A percentile compares a stretch with the other conserved stretches of the same genome.
Evolutionary conservation across 2,329 filamentous ascomycete genomes (phyloP).

Genomic region (Monilinia laxa): DNA sequence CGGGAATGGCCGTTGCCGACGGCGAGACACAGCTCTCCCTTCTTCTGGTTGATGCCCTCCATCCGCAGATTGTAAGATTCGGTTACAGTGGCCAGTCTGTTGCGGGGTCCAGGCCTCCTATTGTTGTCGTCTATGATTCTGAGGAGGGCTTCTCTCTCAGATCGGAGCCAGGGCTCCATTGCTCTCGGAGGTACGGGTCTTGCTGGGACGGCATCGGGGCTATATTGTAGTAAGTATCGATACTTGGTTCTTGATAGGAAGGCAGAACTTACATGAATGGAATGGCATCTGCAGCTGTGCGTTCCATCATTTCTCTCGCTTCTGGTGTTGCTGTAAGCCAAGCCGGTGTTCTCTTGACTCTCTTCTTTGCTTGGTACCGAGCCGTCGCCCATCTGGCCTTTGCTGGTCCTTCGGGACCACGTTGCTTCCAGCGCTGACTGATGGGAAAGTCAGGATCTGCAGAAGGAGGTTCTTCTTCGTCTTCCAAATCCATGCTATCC

Average conservation of each 20-base stretch:
- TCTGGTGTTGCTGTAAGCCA: neutral
- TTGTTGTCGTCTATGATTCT: neutral
- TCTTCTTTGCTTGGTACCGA: neutral
- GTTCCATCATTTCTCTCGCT: neutral
- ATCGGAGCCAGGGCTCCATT: neutral
- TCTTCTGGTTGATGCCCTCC: neutral
- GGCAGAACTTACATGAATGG: neutral
- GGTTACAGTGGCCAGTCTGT: neutral
- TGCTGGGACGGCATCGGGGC: neutral
- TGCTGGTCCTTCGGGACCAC: neutral
- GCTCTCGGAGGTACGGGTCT: neutral
- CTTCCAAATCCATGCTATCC: neutral
- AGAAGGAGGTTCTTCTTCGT: neutral
- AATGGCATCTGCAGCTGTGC: neutral
- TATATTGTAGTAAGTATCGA: neutral
- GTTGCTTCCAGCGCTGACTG: neutral
- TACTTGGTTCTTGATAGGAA: neutral
- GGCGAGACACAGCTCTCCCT: neutral
- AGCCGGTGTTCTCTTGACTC: neutral
- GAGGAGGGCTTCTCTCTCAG: neutral
- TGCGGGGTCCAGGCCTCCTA: accelerated
- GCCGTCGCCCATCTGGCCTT: neutral
- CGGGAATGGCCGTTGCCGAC: neutral
- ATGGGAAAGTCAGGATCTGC: neutral
- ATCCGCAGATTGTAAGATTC: neutral